Percentiles rank a stretch among this genome's conserved stretches.
Conservation (phyloP, 2,329 filamentous ascomycete genomes). For the Hymenoscyphus salicellus region DNA sequence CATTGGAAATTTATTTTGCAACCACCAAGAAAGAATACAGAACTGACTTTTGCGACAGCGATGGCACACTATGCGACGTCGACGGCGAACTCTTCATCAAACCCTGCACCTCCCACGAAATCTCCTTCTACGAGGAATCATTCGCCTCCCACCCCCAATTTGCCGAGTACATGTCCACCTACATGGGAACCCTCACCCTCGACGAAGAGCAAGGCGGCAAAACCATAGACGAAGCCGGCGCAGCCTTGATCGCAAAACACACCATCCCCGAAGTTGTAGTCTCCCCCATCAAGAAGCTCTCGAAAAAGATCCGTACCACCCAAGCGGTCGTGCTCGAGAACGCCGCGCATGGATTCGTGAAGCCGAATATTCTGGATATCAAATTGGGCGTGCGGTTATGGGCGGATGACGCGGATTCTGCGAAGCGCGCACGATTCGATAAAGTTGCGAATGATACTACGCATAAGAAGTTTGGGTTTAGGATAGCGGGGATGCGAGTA, state of each 20-base stretch:
- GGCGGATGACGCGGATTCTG: constrained; percentile 66
- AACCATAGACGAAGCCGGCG: constrained; percentile 50
- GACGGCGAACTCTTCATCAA: constrained; percentile 89
- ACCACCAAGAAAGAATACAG: constrained; percentile 13
- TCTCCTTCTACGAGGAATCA: constrained; percentile 81
- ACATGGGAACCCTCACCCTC: constrained; percentile 76
- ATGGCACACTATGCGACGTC: constrained; percentile 81
- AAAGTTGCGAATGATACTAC: constrained; percentile 58
- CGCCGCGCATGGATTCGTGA: constrained; percentile 72
- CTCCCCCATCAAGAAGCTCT: constrained; percentile 18
- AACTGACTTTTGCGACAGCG: constrained; percentile 51
- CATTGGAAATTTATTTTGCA: background rate
- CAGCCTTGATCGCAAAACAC: constrained; percentile 32
- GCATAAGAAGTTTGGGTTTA: constrained; percentile 58
- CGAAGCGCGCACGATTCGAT: constrained; percentile 60
- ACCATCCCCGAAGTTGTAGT: constrained; percentile 28
- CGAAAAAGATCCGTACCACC: constrained; percentile 64
- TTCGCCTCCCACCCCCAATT: constrained; percentile 66
- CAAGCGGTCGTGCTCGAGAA: constrained; percentile 83
- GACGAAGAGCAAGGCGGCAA: constrained; percentile 50
- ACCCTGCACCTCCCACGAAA: constrained; percentile 81
- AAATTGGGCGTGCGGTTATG: constrained; percentile 86
- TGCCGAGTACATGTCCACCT: constrained; percentile 77
- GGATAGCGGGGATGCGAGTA: constrained; percentile 64
- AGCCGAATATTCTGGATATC: constrained; percentile 87